A percentile compares a stretch with the other conserved stretches of the same genome.
Evolutionary conservation across 768 basidiomycete species (phyloP).

Genomic region (Hydnum rufescens): DNA sequence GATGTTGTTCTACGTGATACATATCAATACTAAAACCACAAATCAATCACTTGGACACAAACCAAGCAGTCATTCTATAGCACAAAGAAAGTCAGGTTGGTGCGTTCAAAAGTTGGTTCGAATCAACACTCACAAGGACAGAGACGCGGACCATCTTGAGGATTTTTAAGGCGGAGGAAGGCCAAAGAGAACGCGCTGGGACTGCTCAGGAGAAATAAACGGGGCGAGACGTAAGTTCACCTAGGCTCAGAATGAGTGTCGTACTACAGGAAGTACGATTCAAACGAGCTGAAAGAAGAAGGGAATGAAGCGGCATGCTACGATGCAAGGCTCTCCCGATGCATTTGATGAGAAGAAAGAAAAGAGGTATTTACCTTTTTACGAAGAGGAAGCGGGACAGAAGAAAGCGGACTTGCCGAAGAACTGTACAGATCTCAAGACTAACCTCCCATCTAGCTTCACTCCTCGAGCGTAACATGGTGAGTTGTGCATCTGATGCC

Average conservation of each 20-base stretch:
- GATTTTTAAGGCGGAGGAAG: no score
- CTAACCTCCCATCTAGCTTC: slow-evolving; percentile 10
- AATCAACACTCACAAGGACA: slow-evolving; percentile 34
- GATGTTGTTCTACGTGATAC: slow-evolving; percentile 61
- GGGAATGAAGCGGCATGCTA: not conserved
- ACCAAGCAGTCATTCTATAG: slow-evolving; percentile 40
- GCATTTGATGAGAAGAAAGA: slow-evolving; percentile 6
- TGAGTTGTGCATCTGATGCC: slow-evolving; percentile 15
- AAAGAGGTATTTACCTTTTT: slow-evolving; percentile 28
- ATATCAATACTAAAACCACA: not conserved
- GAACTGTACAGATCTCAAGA: not conserved
- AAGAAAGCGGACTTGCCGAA: not conserved
- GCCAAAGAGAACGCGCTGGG: slow-evolving; percentile 3
- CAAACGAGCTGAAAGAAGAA: slow-evolving; percentile 25
- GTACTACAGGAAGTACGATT: slow-evolving; percentile 65
- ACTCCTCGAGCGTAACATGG: slow-evolving; percentile 35
- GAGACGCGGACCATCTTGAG: slow-evolving; percentile 67
- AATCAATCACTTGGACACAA: slow-evolving; percentile 11
- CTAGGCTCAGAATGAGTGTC: slow-evolving; percentile 64
- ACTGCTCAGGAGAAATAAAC: slow-evolving; percentile 13
- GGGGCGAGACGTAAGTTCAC: slow-evolving; percentile 19
- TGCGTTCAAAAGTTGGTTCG: not conserved
- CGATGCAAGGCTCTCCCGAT: not conserved
- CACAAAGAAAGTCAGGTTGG: slow-evolving; percentile 6
- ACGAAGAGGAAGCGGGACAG: not conserved